Percentiles rank a stretch among this genome's conserved stretches.
These are phyloP conservation scores for Aspergillus awamori DNA, from an alignment of 2,329 filamentous ascomycete species.

Conservation along the genomic window DNA sequence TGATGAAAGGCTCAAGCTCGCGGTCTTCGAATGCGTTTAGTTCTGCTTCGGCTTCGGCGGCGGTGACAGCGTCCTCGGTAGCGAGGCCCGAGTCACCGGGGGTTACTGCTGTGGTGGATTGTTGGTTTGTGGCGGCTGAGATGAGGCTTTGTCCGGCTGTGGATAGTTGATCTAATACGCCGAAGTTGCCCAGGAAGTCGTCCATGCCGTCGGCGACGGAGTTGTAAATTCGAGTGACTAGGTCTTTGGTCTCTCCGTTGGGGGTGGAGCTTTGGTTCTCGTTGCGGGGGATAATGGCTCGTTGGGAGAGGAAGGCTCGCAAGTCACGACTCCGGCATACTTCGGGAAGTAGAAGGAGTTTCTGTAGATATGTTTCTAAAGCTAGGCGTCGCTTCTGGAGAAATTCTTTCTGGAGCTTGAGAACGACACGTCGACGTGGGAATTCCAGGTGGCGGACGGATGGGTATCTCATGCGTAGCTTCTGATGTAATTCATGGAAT, in stretches of 20 bases:
- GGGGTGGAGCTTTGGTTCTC: conserved; percentile 56
- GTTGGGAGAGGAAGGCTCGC: conserved; percentile 84
- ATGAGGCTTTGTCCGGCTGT: conserved; percentile 85
- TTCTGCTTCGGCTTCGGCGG: conserved; percentile 86
- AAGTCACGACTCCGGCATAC: conserved; percentile 93
- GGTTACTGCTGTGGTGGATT: conserved; percentile 35
- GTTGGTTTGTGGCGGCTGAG: conserved; percentile 57
- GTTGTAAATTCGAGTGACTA: conserved; percentile 93
- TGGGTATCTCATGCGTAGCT: conserved; percentile 79
- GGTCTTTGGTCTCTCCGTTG: conserved; percentile 71
- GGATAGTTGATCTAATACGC: conserved; percentile 91
- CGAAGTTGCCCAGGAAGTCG: conserved; percentile 93
- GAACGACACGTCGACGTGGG: conserved; percentile 84
- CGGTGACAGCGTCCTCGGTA: conserved; percentile 53
- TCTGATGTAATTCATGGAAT: conserved; percentile 93
- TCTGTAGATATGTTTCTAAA: conserved; percentile 80
- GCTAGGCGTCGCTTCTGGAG: conserved; percentile 82
- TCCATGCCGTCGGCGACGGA: conserved; percentile 98
- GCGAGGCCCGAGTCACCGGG: conserved; percentile 52
- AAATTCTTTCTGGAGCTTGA: conserved; percentile 97
- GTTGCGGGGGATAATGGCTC: conserved; percentile 72
- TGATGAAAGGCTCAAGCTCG: conserved; percentile 92
- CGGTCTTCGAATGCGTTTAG: conserved; percentile 88
- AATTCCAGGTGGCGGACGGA: conserved; percentile 90
- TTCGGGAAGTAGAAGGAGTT: conserved; percentile 82